Conservation (phyloP, 1,139 yeast species). For the Pichia inconspicua region DNA sequence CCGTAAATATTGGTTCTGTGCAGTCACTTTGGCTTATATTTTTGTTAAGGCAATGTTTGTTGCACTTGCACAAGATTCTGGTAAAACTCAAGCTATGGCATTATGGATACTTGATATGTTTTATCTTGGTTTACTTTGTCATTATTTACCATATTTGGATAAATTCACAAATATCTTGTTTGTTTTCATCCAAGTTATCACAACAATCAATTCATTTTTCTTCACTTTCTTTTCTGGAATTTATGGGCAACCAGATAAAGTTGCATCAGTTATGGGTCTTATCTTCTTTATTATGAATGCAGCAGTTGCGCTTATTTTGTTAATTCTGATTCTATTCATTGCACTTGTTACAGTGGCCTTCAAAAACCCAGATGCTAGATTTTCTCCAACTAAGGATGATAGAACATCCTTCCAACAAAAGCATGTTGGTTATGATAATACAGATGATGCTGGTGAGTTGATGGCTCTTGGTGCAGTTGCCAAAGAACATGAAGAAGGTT, state of each 20-base stretch:
- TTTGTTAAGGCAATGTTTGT: slow-evolving; percentile 56
- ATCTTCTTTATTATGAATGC: slow-evolving; percentile 72
- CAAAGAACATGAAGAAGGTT: slow-evolving; percentile 58
- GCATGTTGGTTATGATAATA: slow-evolving; percentile 24
- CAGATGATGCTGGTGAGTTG: slow-evolving; percentile 43
- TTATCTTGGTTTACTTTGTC: slow-evolving; percentile 50
- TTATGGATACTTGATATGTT: slow-evolving; percentile 59
- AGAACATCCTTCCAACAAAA: slow-evolving; percentile 71
- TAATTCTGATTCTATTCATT: slow-evolving; percentile 54
- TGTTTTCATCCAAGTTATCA: slow-evolving; percentile 56
- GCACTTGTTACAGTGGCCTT: slow-evolving; percentile 50
- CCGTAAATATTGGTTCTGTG: slow-evolving; percentile 67
- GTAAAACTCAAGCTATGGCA: slow-evolving; percentile 60
- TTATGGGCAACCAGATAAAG: slow-evolving; percentile 61
- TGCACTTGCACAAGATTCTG: slow-evolving; percentile 61
- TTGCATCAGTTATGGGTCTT: slow-evolving; percentile 73
- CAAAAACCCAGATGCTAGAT: slow-evolving; percentile 76
- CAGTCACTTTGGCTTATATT: slow-evolving; percentile 46
- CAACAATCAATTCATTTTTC: slow-evolving; percentile 61
- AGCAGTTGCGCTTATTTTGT: slow-evolving; percentile 59
- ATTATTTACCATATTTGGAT: slow-evolving; percentile 59
- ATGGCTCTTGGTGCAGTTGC: slow-evolving; percentile 63
- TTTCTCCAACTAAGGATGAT: slow-evolving; percentile 77
- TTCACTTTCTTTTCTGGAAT: slow-evolving; percentile 68
- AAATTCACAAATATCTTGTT: slow-evolving; percentile 63